phyloP scores from a whole-genome alignment of 2,329 filamentous ascomycete species.

The Penicillium palitans region DNA sequence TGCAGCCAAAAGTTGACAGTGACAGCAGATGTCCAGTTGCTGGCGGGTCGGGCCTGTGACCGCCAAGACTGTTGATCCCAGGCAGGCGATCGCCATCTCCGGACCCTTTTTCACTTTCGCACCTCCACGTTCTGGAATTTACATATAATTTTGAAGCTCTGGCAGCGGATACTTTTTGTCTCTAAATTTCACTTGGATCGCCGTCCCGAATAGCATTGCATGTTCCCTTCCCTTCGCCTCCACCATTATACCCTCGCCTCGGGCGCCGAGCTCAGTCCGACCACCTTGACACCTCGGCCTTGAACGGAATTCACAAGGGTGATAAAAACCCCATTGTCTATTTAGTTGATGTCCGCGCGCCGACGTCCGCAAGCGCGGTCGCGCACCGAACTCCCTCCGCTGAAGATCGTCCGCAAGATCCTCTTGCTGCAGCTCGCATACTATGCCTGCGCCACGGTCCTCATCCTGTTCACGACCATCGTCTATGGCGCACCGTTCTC shows the following conservation, averaged over 20 bases:
- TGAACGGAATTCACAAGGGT: not conserved
- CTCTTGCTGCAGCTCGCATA: conserved; percentile 63
- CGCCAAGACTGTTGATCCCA: conserved; percentile 30
- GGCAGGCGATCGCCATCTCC: conserved; percentile 15
- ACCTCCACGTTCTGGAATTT: conserved; percentile 3
- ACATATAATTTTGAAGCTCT: not conserved
- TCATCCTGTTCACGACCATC: conserved; percentile 68
- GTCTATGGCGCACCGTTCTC: conserved; percentile 63
- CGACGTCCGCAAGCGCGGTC: conserved; percentile 66
- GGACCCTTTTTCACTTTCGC: conserved; percentile 8
- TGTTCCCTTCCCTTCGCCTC: not conserved
- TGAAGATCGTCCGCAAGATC: conserved; percentile 68
- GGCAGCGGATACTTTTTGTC: not conserved
- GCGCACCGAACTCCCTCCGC: conserved; percentile 65
- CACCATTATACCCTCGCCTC: conserved; percentile 1
- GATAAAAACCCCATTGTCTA: not conserved
- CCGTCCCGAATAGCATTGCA: not conserved
- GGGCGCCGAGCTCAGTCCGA: conserved; percentile 10
- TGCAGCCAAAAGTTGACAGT: conserved; percentile 1
- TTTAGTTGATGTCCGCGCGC: conserved; percentile 43
- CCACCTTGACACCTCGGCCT: not conserved
- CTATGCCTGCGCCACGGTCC: conserved; percentile 60
- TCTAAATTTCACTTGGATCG: not conserved
- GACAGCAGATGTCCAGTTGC: conserved; percentile 12
- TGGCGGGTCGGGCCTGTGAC: conserved; percentile 20